These are phyloP conservation scores for Ganoderma sinense DNA, from an alignment of 1,284 basidiomycete species.

Conservation along the genomic window DNA sequence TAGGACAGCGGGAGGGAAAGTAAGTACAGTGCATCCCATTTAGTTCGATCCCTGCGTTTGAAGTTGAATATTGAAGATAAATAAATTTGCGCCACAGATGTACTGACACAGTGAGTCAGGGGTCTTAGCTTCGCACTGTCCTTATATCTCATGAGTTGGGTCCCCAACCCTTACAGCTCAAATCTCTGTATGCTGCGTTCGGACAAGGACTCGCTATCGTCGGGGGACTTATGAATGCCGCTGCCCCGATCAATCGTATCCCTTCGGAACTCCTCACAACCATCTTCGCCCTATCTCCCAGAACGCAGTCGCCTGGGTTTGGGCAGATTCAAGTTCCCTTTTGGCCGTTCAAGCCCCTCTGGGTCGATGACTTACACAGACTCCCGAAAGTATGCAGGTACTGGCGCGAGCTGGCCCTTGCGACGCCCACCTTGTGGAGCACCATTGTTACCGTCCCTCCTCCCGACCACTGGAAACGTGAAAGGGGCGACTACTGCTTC, in stretches of 20 bases:
- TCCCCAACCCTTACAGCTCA: neutral
- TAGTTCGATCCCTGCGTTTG: neutral
- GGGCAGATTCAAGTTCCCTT: neutral
- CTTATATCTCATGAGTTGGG: too few relatives aligned
- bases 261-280: constrained; percentile 5
- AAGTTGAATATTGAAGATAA: neutral
- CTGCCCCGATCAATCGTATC: constrained; percentile 7
- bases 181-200: neutral
- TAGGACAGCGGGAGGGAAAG: neutral
- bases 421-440: neutral
- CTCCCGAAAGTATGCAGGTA: constrained; percentile 1
- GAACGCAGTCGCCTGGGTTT: neutral
- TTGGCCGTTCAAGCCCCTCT: neutral
- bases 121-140: neutral
- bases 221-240: neutral
- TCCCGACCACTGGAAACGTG: neutral
- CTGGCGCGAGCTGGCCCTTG: constrained; percentile 5
- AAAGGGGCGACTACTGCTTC: too few relatives aligned
- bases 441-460: neutral
- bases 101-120: neutral
- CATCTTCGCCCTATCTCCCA: constrained; percentile 2
- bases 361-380: neutral
- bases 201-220: neutral
- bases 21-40: neutral
- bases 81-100: neutral